phyloP scores from a whole-genome alignment of 768 basidiomycete species.

The Punctularia strigosozonata region DNA sequence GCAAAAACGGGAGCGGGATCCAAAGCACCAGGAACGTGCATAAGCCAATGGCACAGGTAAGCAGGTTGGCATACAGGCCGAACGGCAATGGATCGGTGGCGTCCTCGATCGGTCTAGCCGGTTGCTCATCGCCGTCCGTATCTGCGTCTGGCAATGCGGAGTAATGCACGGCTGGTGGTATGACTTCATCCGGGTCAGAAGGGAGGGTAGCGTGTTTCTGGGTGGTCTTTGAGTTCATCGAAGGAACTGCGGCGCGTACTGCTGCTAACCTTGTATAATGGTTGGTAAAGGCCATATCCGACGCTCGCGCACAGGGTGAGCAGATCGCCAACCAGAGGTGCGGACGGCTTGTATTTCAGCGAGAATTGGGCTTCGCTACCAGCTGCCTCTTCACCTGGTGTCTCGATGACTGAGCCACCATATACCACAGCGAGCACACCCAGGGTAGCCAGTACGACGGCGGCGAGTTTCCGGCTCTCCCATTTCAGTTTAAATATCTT shows the following conservation, averaged over 20 bases:
- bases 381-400: background rate
- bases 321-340: slow-evolving; percentile 62
- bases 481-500: slow-evolving; percentile 51
- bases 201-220: slow-evolving; percentile 60
- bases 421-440: slow-evolving; percentile 80
- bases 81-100: slow-evolving; percentile 57
- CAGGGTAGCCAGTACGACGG: slow-evolving; percentile 69
- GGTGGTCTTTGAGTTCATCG: too few relatives aligned
- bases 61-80: slow-evolving; percentile 72
- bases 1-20: slow-evolving; percentile 68
- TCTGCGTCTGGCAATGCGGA: slow-evolving; percentile 24
- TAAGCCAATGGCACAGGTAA: slow-evolving; percentile 74
- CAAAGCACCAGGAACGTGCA: slow-evolving; percentile 65
- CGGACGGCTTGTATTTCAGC: slow-evolving; percentile 21
- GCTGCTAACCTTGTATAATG: slow-evolving; percentile 86
- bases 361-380: too few relatives aligned
- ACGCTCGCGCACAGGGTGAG: slow-evolving; percentile 65
- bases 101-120: slow-evolving; percentile 14
- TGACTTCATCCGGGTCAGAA: slow-evolving; percentile 40
- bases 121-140: slow-evolving; percentile 11
- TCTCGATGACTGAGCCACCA: slow-evolving; percentile 37
- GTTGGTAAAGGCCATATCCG: slow-evolving; percentile 69
- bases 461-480: slow-evolving; percentile 51
- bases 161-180: slow-evolving; percentile 27
- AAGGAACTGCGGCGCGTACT: too few relatives aligned